These are phyloP conservation scores for Solanum infundibuliforme DNA, from an alignment of 257 asterid genomes.

Conservation along the genomic window DNA sequence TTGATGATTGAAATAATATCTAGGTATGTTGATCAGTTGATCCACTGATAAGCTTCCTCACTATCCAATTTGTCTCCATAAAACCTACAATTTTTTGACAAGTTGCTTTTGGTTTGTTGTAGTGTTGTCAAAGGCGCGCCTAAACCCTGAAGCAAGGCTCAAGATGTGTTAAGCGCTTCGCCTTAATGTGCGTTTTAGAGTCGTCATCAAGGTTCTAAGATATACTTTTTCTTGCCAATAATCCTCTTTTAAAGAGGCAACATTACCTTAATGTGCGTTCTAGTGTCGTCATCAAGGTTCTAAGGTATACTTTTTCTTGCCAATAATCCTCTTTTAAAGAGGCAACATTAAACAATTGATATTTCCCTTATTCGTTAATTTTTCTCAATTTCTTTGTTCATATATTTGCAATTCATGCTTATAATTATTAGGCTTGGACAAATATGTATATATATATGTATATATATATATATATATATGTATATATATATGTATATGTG, in stretches of 20 bases:
- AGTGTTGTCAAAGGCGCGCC: neutral
- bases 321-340: neutral
- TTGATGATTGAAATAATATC: neutral
- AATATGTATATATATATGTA: too few relatives aligned
- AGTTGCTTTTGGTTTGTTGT: neutral
- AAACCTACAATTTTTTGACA: neutral
- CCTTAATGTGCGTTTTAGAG: neutral
- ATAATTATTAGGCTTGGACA: neutral
- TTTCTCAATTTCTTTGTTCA: neutral
- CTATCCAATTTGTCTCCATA: neutral
- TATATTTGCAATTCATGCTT: neutral
- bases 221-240: neutral
- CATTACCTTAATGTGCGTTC: too few relatives aligned
- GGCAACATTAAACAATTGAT: neutral
- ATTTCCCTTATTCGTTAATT: neutral
- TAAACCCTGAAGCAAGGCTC: neutral
- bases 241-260: too few relatives aligned
- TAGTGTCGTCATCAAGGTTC: too few relatives aligned
- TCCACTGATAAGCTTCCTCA: neutral
- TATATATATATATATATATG: too few relatives aligned
- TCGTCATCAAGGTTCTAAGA: neutral
- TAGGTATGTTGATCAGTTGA: neutral
- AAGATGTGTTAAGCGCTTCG: neutral
- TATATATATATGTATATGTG: too few relatives aligned
- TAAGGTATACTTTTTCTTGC: too few relatives aligned